A percentile compares a stretch with the other conserved stretches of the same genome.
Evolutionary conservation across 23 red algal species (phyloP).

Genomic region (Porphyridium purpureum): DNA sequence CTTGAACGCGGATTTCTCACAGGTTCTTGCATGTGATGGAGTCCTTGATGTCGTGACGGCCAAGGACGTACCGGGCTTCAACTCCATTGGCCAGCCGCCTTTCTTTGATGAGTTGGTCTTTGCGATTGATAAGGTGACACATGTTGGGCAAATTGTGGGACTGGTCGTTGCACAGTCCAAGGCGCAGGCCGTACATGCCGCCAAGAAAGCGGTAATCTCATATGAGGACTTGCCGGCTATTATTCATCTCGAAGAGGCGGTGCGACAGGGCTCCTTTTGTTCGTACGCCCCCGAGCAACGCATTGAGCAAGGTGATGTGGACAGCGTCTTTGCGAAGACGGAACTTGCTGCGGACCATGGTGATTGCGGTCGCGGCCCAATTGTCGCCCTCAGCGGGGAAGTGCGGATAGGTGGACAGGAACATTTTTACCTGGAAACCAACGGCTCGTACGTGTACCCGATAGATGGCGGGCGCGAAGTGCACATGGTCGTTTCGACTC

Average conservation of each 20-base stretch:
- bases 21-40: slow-evolving; percentile 16
- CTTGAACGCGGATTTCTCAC: slow-evolving; percentile 5
- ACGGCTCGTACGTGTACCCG: slow-evolving; percentile 48
- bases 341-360: not conserved
- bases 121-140: slow-evolving; percentile 32
- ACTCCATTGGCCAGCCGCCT: slow-evolving; percentile 14
- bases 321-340: not conserved
- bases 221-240: slow-evolving; percentile 56
- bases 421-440: slow-evolving; percentile 71
- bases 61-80: slow-evolving; percentile 40
- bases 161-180: slow-evolving; percentile 35
- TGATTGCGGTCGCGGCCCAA: not conserved
- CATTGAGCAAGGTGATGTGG: slow-evolving; percentile 29
- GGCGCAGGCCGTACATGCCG: slow-evolving; percentile 29
- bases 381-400: slow-evolving; percentile 10
- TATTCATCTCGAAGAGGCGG: slow-evolving; percentile 49
- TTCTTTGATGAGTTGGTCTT: slow-evolving; percentile 52
- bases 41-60: slow-evolving; percentile 28
- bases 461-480: slow-evolving; percentile 52
- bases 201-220: slow-evolving; percentile 12
- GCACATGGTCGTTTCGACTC: slow-evolving; percentile 27
- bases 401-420: slow-evolving; percentile 78
- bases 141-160: slow-evolving; percentile 42
- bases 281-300: slow-evolving; percentile 6
- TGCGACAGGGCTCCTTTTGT: slow-evolving; percentile 11